Conservation (phyloP, 345 rosid genomes). For the Leavenworthia alabamica region DNA sequence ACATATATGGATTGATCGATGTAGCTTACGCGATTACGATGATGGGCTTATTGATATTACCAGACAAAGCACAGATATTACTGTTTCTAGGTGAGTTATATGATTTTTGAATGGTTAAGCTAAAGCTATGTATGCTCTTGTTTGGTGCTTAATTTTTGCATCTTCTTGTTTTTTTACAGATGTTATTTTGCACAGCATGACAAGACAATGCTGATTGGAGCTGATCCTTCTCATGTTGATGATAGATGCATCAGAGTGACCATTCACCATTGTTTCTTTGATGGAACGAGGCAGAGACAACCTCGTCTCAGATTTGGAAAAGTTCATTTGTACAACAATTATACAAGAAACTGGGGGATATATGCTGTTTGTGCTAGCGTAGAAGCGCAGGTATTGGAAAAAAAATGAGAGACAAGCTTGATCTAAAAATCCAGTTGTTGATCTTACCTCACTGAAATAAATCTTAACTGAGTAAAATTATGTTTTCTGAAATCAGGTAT, state of each 20-base stretch:
- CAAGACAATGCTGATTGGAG: conserved; percentile 86
- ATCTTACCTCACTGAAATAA: no score
- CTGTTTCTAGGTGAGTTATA: conserved; percentile 66
- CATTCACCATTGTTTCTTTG: conserved; percentile 90
- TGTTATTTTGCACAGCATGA: conserved; percentile 74
- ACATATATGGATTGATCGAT: conserved; percentile 89
- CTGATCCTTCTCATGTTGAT: conserved; percentile 59
- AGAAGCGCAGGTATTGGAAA: conserved; percentile 62
- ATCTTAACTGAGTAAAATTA: neutral
- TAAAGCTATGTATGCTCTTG: neutral
- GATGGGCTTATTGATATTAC: conserved; percentile 91
- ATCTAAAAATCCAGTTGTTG: neutral
- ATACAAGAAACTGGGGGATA: conserved; percentile 80
- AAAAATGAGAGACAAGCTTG: neutral
- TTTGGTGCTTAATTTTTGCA: neutral
- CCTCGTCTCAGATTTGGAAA: conserved; percentile 88
- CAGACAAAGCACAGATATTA: conserved; percentile 75
- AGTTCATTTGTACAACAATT: conserved; percentile 86
- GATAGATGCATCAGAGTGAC: conserved; percentile 84
- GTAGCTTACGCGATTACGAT: conserved; percentile 77
- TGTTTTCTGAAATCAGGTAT: conserved; percentile 44
- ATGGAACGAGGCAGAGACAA: conserved; percentile 79
- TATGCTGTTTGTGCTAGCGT: conserved; percentile 95
- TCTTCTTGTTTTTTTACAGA: conserved; percentile 30
- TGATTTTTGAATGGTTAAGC: neutral